Base-by-base conservation (phyloP, 441 rosid genomes). In the Isatis lusitanica region DNA sequence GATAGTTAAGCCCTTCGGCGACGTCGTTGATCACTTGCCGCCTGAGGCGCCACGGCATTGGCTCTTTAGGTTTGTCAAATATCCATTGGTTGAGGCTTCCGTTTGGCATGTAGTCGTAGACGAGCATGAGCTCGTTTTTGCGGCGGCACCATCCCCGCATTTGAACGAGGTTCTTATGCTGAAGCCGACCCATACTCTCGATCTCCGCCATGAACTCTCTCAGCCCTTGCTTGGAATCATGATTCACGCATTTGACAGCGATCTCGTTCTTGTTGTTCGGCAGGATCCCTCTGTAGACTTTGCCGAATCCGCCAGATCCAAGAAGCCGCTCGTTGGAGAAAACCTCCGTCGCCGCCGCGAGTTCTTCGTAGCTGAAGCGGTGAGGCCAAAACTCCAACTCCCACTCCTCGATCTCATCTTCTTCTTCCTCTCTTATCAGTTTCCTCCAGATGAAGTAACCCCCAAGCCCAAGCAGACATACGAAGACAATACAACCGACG, bases 171-270 rank as follows among this genome's bases (percentile, higher is more conserved):
- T 88, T 84, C 77, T 86, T 88, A 51, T 88, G 92, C 50, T 86
- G 90, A 10, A 88, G 70, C 55, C 90, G 73, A 4, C 88, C 90
- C 85, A 86, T 83, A 48, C 90, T 84, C 21, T 85, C 83, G 53
- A 86, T 86, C 63, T 88, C 92, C n/a, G 90, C 92, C 88, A 86
- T 84, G 87, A 88, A 86, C 18, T 86, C 88, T 77, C 85, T 85
- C 3, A 85, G 44, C 4, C 90, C 90, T 73, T 86, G 90, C 70
- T 88, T 86, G 0, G 90, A 86, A 55, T 83, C 86, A 30, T 86
- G 90, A 56, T 82, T 84, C 68, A 88, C 88, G 64, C 90, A 83
- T 71, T 88, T 88, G 4, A 86, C 92, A 3, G 90, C 90, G 4
- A 83, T 51, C 33, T 75, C 85, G 8, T 65, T 77, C 31, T 74